Base-by-base conservation (phyloP, 1,284 basidiomycete genomes). In the Lentinula novae-zelandiae region DNA sequence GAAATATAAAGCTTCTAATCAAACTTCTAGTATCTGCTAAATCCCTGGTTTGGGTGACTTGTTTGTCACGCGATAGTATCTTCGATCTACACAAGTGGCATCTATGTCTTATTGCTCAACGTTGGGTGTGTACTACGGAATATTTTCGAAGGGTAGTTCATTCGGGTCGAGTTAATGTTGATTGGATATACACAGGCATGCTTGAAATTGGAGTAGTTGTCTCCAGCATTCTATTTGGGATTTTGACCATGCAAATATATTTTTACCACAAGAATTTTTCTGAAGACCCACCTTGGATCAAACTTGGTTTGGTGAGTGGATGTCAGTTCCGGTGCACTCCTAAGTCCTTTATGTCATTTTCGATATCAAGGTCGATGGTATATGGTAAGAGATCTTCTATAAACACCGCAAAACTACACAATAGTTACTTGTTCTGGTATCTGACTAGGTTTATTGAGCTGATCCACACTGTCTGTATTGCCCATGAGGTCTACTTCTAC, bases 131-230 rank as follows among this genome's bases (percentile, higher is more conserved):
- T n/a, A 7, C 15, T 7, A 15, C 6, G 15, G 5, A 17, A 15
- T 42, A 6, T 42, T n/a, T 6, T 42, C 40, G 15, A 42, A 27
- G 27, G 27, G 27, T 42, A 1, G 40, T 7, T 15, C 15, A n/a
- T 5, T 7, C 7, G 6, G 17, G 17, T 17, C 17, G 17, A 17
- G 31, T 31, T 17, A 15, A 39, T 27, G 7, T 12, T 42, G 36
- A 38, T 15, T 3, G 15, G 13, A 13, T n/a, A 15, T 15, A 42
- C 15, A 42, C n/a, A 60, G 59, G 59, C 22, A 53, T 53, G 4
- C 44, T 55, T n/a, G 59, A 60, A 49, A 60, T 60, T 34, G 59
- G 53, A 10, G 38, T 50, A 22, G 17, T 60, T 3, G 6, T 55
- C 10, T 60, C 57, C 4, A 15, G 12, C 5, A 10, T 53, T n/a